Evolutionary conservation across 495 filamentous ascomycete genomes (phyloP).

Genomic region (Podospora pseudoanserina): DNA sequence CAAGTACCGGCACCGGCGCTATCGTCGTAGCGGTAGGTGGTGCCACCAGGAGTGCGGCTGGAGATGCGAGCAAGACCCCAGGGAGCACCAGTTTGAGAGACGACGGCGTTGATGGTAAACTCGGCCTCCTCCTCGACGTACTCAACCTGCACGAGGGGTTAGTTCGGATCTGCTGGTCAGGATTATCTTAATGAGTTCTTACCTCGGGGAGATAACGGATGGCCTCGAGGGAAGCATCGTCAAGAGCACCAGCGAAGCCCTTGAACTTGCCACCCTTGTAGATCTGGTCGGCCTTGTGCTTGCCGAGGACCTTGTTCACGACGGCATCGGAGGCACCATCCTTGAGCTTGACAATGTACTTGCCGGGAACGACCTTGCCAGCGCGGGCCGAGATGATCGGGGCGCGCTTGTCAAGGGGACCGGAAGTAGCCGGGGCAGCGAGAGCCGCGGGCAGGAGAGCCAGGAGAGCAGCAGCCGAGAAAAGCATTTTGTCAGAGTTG

Average conservation of each 20-base stretch:
- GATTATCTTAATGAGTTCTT: slow-evolving; percentile 1
- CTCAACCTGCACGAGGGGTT: slow-evolving; percentile 38
- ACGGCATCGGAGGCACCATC: slow-evolving; percentile 38
- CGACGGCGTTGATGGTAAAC: slow-evolving; percentile 44
- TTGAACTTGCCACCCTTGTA: slow-evolving; percentile 42
- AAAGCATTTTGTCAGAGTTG: slow-evolving; percentile 23
- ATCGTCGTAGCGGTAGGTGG: slow-evolving; percentile 58
- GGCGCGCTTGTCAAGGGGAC: slow-evolving; percentile 21
- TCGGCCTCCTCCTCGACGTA: slow-evolving; percentile 52
- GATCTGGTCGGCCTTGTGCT: slow-evolving; percentile 38
- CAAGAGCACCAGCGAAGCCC: slow-evolving; percentile 43
- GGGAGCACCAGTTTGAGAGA: slow-evolving; percentile 50
- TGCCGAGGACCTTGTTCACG: slow-evolving; percentile 28
- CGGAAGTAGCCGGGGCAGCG: slow-evolving; percentile 21
- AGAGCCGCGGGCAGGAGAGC: slow-evolving; percentile 24
- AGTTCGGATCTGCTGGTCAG: not conserved
- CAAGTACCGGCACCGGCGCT: slow-evolving; percentile 55
- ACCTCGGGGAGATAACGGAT: slow-evolving; percentile 43
- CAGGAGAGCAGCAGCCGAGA: slow-evolving; percentile 22
- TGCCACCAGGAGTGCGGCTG: slow-evolving; percentile 44
- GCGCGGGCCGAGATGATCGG: slow-evolving; percentile 38
- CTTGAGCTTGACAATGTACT: slow-evolving; percentile 58
- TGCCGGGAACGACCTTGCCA: slow-evolving; percentile 40
- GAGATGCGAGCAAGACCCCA: slow-evolving; percentile 63
- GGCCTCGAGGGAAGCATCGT: slow-evolving; percentile 35